Evolutionary conservation across 148 eudicot species (phyloP).

Genomic region (Rhododendron molle): DNA sequence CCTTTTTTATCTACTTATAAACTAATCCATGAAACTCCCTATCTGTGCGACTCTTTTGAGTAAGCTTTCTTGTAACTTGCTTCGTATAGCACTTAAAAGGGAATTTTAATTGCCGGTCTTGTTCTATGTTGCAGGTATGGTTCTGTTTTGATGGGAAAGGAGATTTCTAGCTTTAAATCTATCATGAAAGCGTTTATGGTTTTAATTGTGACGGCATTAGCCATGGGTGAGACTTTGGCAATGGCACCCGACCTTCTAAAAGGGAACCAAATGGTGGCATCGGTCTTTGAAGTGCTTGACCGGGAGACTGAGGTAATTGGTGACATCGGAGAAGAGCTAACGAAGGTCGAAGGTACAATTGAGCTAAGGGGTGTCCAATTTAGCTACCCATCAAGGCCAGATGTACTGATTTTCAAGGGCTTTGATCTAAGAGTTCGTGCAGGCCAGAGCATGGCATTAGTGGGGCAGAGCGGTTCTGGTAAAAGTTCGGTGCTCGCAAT

Average conservation of each 20-base stretch:
- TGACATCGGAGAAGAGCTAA: constrained; percentile 77
- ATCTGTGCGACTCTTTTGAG: background rate
- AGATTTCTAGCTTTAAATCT: constrained; percentile 69
- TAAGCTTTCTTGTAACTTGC: background rate
- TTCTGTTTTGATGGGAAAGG: constrained; percentile 84
- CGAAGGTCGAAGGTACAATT: constrained; percentile 64
- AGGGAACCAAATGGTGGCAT: constrained; percentile 93
- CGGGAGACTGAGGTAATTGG: constrained; percentile 54
- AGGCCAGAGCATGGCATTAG: constrained; percentile 89
- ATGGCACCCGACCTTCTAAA: constrained; percentile 93
- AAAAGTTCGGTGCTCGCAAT: constrained; percentile 89
- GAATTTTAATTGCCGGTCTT: background rate
- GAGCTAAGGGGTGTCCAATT: constrained; percentile 76
- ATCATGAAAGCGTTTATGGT: constrained; percentile 98
- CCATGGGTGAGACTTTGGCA: constrained; percentile 97
- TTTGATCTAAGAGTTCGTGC: constrained; percentile 59
- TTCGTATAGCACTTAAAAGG: background rate
- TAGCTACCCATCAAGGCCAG: constrained; percentile 90
- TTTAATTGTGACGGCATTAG: constrained; percentile 86
- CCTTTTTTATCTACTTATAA: background rate
- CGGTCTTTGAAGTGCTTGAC: constrained; percentile 88
- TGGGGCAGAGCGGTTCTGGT: constrained; percentile 97
- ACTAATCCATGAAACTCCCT: background rate
- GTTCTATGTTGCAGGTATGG: constrained; percentile 62
- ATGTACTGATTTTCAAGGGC: constrained; percentile 63